These are phyloP conservation scores for Colletotrichum melonis DNA, from an alignment of 2,329 filamentous ascomycete genomes.

Conservation along the genomic window DNA sequence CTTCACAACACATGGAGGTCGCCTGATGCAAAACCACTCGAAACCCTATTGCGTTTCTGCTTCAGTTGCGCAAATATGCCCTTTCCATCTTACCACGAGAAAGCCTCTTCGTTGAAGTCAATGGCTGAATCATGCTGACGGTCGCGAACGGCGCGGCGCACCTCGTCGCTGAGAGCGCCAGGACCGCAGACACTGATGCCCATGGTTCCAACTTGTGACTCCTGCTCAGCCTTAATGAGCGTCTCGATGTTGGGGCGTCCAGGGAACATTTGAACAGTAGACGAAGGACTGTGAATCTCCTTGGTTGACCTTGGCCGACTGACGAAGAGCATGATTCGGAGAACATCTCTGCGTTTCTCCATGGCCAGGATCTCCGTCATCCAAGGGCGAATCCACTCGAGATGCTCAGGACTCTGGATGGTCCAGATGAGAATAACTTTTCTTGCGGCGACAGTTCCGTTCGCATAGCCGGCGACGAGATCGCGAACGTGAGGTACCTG, in stretches of 20 bases:
- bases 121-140: conserved; percentile 74
- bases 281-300: conserved; percentile 82
- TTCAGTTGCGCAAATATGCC: neutral
- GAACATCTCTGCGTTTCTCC: conserved; percentile 77
- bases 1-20: neutral
- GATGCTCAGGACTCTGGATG: conserved; percentile 81
- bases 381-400: conserved; percentile 87
- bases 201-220: conserved; percentile 79
- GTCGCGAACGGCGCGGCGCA: conserved; percentile 73
- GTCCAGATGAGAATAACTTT: conserved; percentile 83
- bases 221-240: conserved; percentile 78
- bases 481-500: conserved; percentile 81
- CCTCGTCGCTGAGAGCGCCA: conserved; percentile 79
- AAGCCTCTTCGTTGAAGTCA: conserved; percentile 85
- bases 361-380: conserved; percentile 84
- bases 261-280: conserved; percentile 87
- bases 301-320: conserved; percentile 80
- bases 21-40: neutral
- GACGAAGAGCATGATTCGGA: conserved; percentile 83
- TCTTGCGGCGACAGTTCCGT: conserved; percentile 76
- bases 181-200: conserved; percentile 81
- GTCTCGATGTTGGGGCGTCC: conserved; percentile 81
- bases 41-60: neutral
- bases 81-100: conserved; percentile 62
- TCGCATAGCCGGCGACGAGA: conserved; percentile 74